These are phyloP conservation scores for Cyclospora cayetanensis DNA, from an alignment of 169 alveolate genomes.

Conservation along the genomic window DNA sequence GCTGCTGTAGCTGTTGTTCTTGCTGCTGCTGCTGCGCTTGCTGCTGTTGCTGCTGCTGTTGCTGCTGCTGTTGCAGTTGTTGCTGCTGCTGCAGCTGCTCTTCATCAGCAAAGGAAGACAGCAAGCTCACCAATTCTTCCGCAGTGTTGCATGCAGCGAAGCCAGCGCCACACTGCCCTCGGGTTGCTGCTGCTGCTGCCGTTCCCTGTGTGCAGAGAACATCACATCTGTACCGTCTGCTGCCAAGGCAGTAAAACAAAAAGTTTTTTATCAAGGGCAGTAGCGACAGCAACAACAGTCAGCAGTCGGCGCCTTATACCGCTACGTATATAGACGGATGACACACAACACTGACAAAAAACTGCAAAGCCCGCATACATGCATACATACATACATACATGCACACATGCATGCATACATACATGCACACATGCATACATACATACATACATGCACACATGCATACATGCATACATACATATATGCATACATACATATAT, in stretches of 20 bases:
- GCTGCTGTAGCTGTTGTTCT: no score
- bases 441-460: no score
- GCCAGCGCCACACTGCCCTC: neutral
- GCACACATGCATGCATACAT: no score
- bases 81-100: constrained; percentile 17
- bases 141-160: neutral
- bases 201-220: constrained; percentile 22
- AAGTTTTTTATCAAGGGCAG: neutral
- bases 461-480: no score
- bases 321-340: neutral
- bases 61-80: constrained; percentile 17
- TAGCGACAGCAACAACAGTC: constrained; percentile 40
- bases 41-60: constrained; percentile 8
- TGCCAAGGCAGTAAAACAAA: neutral
- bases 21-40: neutral
- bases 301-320: neutral
- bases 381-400: no score
- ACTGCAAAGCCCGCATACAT: neutral
- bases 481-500: no score
- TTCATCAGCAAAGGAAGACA: constrained; percentile 2
- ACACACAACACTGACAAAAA: neutral
- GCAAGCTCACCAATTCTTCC: constrained; percentile 11
- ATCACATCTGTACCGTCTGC: neutral
- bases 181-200: constrained; percentile 21
- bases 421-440: no score